Evolutionary conservation across 768 basidiomycete species (phyloP).

Genomic region (Wakefieldia striispora): DNA sequence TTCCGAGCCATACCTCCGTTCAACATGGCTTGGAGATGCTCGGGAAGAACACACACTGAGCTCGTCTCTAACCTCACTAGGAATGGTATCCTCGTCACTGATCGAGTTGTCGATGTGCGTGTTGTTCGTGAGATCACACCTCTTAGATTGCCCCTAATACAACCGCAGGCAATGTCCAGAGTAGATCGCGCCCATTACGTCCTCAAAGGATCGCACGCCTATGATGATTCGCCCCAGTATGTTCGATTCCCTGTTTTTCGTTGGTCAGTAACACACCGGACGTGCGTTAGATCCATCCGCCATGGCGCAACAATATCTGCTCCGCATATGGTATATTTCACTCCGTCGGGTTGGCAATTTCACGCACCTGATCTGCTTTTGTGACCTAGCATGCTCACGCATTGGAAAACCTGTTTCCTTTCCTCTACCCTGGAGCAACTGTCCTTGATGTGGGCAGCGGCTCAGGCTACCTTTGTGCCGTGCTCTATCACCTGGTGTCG

Average conservation of each 20-base stretch:
- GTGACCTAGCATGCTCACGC: slow-evolving; percentile 79
- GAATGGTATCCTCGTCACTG: slow-evolving; percentile 54
- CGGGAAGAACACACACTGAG: slow-evolving; percentile 65
- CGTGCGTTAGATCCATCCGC: slow-evolving; percentile 57
- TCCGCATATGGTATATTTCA: slow-evolving; percentile 79
- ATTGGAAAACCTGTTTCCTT: slow-evolving; percentile 69
- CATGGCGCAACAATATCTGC: slow-evolving; percentile 92
- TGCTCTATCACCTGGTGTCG: slow-evolving; percentile 71
- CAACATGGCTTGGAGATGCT: slow-evolving; percentile 81
- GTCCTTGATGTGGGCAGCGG: slow-evolving; percentile 92
- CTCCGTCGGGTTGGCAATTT: background rate
- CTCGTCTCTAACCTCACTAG: slow-evolving; percentile 66
- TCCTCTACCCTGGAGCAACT: slow-evolving; percentile 63
- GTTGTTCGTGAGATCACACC: background rate
- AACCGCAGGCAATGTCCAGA: slow-evolving; percentile 58
- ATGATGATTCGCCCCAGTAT: slow-evolving; percentile 77
- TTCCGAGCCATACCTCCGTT: background rate
- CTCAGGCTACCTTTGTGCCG: slow-evolving; percentile 82
- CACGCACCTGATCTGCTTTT: background rate
- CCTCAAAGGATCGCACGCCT: slow-evolving; percentile 48
- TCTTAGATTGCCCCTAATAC: slow-evolving; percentile 2
- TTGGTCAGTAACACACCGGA: background rate
- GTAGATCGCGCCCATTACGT: slow-evolving; percentile 77
- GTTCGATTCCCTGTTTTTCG: slow-evolving; percentile 27
- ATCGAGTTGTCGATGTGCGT: slow-evolving; percentile 54